Base-by-base conservation (phyloP, 352 stramenopile species). In the Peronospora tabacina region DNA sequence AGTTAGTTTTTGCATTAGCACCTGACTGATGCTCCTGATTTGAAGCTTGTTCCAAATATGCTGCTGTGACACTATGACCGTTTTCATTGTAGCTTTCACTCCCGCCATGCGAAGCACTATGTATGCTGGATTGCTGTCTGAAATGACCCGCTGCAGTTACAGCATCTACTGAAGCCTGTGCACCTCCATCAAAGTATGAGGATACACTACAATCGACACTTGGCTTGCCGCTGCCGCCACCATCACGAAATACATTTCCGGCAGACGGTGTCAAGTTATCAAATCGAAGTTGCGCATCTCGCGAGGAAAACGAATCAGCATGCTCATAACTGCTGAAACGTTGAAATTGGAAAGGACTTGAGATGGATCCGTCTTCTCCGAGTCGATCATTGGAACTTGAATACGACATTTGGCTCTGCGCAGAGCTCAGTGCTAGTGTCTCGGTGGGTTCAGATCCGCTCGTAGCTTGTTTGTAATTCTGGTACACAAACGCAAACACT, bases 181-280 rank as follows among this genome's bases (percentile, higher is more conserved):
- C 32, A 49, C 36, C 16, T 44, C 59, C 63, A 22, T 37, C 45
- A 52, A 73, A 71, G 7, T 68, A 52, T 17, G 55, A 43, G 0
- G 52, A 46, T 8, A 32, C 34, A 32, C 24, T 54, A 36, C 35
- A 56, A 26, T 49, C 44, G 20, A 42, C 33, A n/a, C 33, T 41
- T 7, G 20, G 36, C 19, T 57, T 34, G 15, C 17, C 36, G 28
- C 34, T 51, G 43, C 51, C 39, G 19, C 47, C 37, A 16, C 43
- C 36, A 49, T 37, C 30, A 42, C 36, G 50, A 34, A 60, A 60
- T 5, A 62, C 33, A 37, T 44, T 54, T 44, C 58, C 44, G 10
- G 58, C 52, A 33, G 57, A 50, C 35, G 40, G 34, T 13, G 38
- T 26, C 33, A 41, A 37, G 38, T 52, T 61, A 39, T 55, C 57